Percentiles rank a stretch among this genome's conserved stretches.
These are phyloP conservation scores for Magnolia changhungtana DNA, from an alignment of 164 flowering plant species.

Conservation along the genomic window DNA sequence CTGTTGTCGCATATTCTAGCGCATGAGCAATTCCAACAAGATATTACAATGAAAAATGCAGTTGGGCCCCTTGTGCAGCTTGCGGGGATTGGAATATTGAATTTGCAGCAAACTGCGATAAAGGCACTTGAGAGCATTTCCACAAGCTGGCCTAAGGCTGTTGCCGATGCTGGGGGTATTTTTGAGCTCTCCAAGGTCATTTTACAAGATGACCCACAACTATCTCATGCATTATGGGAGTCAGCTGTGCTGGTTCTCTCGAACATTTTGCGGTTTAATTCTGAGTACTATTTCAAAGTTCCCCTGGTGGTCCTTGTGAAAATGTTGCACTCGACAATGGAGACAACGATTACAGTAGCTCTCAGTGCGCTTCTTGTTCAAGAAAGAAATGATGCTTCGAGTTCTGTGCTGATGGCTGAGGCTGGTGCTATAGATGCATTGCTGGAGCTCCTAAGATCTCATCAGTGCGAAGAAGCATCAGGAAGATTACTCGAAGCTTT, in stretches of 20 bases:
- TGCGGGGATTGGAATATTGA: slow-evolving; percentile 76
- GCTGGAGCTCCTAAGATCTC: slow-evolving; percentile 70
- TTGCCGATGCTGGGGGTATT: slow-evolving; percentile 87
- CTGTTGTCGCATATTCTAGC: slow-evolving; percentile 72
- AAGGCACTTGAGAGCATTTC: slow-evolving; percentile 76
- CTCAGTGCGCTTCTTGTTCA: slow-evolving; percentile 61
- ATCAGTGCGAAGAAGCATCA: slow-evolving; percentile 75
- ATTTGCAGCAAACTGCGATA: slow-evolving; percentile 73
- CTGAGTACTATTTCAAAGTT: slow-evolving; percentile 64
- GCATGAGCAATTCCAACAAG: slow-evolving; percentile 83
- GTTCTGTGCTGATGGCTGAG: slow-evolving; percentile 70
- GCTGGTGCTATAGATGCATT: slow-evolving; percentile 80
- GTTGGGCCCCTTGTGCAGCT: slow-evolving; percentile 85
- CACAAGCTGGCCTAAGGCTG: slow-evolving; percentile 79
- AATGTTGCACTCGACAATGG: slow-evolving; percentile 58
- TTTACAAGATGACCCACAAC: slow-evolving; percentile 74
- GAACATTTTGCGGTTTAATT: slow-evolving; percentile 48
- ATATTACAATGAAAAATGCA: slow-evolving; percentile 73
- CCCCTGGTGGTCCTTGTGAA: slow-evolving; percentile 69
- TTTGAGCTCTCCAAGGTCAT: slow-evolving; percentile 78
- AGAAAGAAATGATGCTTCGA: slow-evolving; percentile 61
- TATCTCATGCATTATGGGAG: slow-evolving; percentile 70
- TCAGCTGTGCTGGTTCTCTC: slow-evolving; percentile 70
- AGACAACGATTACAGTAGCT: slow-evolving; percentile 55
- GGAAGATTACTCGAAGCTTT: slow-evolving; percentile 77